A percentile compares a stretch with the other conserved stretches of the same genome.
Evolutionary conservation across 768 basidiomycete species (phyloP).

Genomic region (Pleurotus djamor): DNA sequence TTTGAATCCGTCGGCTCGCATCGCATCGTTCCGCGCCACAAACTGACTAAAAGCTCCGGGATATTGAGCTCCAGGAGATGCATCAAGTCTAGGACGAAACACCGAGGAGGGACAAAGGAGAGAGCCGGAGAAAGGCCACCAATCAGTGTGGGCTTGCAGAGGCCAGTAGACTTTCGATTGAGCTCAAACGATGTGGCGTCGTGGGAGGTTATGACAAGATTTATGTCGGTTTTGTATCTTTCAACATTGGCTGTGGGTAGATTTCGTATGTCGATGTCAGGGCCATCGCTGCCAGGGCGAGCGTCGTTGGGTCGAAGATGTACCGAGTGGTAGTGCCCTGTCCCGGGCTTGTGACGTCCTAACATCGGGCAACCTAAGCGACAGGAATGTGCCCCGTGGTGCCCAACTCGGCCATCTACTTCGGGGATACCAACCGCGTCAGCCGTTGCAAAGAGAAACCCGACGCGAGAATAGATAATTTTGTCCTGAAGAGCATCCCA

Average conservation of each 20-base stretch:
- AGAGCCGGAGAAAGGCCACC: conserved; percentile 16
- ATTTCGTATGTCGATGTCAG: conserved; percentile 24
- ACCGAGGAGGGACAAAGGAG: conserved; percentile 19
- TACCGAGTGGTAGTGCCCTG: conserved; percentile 29
- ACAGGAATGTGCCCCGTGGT: conserved; percentile 29
- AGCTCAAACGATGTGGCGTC: conserved; percentile 16
- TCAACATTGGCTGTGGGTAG: conserved; percentile 18
- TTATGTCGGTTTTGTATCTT: conserved; percentile 13
- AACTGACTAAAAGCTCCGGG: conserved; percentile 16
- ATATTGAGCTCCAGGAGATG: conserved; percentile 25
- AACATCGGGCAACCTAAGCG: conserved; percentile 23
- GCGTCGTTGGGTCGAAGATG: conserved; percentile 21
- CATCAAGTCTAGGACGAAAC: conserved; percentile 32
- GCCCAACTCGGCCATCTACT: conserved; percentile 25
- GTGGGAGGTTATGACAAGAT: conserved; percentile 10
- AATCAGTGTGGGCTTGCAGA: conserved; percentile 30
- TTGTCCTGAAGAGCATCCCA: conserved; percentile 20
- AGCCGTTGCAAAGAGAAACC: conserved; percentile 22
- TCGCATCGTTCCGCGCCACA: no score
- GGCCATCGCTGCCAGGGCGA: conserved; percentile 16
- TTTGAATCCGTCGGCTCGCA: no score
- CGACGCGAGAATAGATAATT: conserved; percentile 14
- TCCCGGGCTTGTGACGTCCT: conserved; percentile 24
- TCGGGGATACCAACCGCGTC: conserved; percentile 24
- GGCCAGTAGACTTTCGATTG: conserved; percentile 23